These are phyloP conservation scores for Cryptococcus sp. DNA, from an alignment of 1,284 basidiomycete species.

Conservation along the genomic window DNA sequence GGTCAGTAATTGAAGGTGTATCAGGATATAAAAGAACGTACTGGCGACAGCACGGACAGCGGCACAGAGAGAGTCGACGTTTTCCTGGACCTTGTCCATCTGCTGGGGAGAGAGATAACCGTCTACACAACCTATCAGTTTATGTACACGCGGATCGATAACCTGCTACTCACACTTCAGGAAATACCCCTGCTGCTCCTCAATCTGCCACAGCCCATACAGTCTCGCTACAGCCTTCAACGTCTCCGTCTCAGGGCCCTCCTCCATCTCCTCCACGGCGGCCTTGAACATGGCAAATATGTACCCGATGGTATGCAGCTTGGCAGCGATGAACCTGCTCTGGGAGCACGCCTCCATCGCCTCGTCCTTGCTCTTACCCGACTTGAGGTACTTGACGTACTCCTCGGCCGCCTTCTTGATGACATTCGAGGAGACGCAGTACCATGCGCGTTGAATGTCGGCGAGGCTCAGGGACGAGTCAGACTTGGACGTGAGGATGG, in stretches of 20 bases:
- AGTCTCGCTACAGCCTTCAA: conserved; percentile 47
- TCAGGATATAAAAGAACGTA: conserved; percentile 21
- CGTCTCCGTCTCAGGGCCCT: conserved; percentile 42
- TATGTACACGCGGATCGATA: neutral
- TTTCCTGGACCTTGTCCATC: conserved; percentile 51
- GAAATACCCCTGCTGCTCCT: conserved; percentile 58
- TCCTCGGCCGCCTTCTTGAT: conserved; percentile 56
- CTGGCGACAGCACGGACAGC: conserved; percentile 53
- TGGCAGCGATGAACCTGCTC: conserved; percentile 57
- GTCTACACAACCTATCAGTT: conserved; percentile 22
- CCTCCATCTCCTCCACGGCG: conserved; percentile 45
- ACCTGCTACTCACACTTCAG: conserved; percentile 49
- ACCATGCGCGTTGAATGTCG: conserved; percentile 55
- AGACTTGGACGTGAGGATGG: conserved; percentile 51
- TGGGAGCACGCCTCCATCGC: conserved; percentile 57
- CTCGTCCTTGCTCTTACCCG: conserved; percentile 54
- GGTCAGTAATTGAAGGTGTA: conserved; percentile 1
- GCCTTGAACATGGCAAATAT: conserved; percentile 49
- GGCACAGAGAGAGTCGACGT: conserved; percentile 54
- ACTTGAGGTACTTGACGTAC: conserved; percentile 49
- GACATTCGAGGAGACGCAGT: conserved; percentile 55
- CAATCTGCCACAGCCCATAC: conserved; percentile 57
- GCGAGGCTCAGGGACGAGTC: conserved; percentile 51
- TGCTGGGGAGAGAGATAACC: conserved; percentile 52
- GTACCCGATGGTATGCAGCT: conserved; percentile 48